Percentiles rank a stretch among this genome's conserved stretches.
These are phyloP conservation scores for Bacidia gigantensis DNA, from an alignment of 495 filamentous ascomycete species.

Conservation along the genomic window DNA sequence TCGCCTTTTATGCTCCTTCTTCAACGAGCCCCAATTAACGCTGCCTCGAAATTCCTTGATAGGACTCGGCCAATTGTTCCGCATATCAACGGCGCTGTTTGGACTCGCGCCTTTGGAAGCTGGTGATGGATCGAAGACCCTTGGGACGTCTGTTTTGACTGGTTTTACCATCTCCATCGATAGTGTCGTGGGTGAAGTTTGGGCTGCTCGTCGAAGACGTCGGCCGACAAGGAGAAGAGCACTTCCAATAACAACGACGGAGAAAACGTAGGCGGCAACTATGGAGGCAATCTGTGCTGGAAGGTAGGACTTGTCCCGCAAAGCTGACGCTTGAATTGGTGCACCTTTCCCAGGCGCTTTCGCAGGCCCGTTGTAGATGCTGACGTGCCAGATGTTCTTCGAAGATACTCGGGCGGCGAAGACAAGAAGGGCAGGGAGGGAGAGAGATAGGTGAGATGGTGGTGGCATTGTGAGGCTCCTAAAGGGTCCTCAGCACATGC, in stretches of 20 bases:
- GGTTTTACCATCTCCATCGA: conserved; percentile 53
- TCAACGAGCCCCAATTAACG: conserved; percentile 31
- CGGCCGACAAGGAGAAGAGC: conserved; percentile 53
- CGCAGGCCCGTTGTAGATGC: conserved; percentile 42
- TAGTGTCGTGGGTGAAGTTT: conserved; percentile 36
- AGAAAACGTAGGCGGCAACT: conserved; percentile 63
- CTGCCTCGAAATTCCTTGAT: conserved; percentile 22
- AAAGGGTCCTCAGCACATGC: neutral
- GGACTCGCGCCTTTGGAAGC: conserved; percentile 33
- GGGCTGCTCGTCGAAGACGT: conserved; percentile 40
- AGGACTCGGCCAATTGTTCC: conserved; percentile 29
- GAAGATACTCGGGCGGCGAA: conserved; percentile 10
- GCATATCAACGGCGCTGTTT: conserved; percentile 22
- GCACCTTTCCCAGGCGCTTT: conserved; percentile 45
- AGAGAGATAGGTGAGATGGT: conserved; percentile 1
- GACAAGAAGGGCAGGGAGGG: conserved; percentile 6
- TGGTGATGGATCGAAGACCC: conserved; percentile 22
- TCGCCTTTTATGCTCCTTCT: conserved; percentile 25
- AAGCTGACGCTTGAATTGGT: conserved; percentile 37
- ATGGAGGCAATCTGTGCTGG: conserved; percentile 67
- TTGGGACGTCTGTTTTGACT: conserved; percentile 12
- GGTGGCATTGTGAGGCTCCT: conserved; percentile 11
- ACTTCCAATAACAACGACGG: conserved; percentile 51
- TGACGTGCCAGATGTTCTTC: conserved; percentile 22
- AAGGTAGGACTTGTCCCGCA: conserved; percentile 46